Base-by-base conservation (phyloP, 1,284 basidiomycete species). In the Boletus sp. region DNA sequence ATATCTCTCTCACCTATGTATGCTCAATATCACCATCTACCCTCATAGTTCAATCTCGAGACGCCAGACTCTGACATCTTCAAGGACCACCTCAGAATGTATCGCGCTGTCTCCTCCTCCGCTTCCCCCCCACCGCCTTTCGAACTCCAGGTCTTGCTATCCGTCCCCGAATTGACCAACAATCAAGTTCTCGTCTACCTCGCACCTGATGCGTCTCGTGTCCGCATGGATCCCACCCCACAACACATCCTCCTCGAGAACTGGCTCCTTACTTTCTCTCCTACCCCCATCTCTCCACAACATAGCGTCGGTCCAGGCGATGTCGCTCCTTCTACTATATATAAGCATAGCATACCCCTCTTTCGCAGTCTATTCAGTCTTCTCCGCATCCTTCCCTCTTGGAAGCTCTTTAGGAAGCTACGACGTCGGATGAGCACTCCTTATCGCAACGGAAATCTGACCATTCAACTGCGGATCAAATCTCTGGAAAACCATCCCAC, bases 261-360 rank as follows among this genome's bases (percentile, higher is more conserved):
- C n/a, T 89, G 83, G 80, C 66, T 73, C 14, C 71, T 89, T 47
- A 62, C 65, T 30, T 81, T 84, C 57, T 62, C 65, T 32, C 72
- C 77, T 14, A 59, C 61, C 35, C 48, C 48, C 50, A 40, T 52
- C 45, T 50, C 51, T 51, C 29, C 53, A 7, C 53, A 47, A 17
- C 50, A 56, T 33, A 59, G 57, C 10, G 65, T 70, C 37, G 66
- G 69, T 16, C 68, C 69, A 42, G 60, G 65, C 38, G 84, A 83
- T 43, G 72, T 84, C 35, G 76, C 79, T 6, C 79, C 82, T n/a
- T 74, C 85, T 0, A 84, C 81, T 14, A 83, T 88, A 49, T 91
- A 91, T 76, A 90, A 91, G 66, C 81, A 88, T 56, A 80, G 82
- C 25, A 89, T 91, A 57, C 77, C 84, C 33, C 74, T 88, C 32